phyloP scores from a whole-genome alignment of 78 protist species.

The Guillardia theta region DNA sequence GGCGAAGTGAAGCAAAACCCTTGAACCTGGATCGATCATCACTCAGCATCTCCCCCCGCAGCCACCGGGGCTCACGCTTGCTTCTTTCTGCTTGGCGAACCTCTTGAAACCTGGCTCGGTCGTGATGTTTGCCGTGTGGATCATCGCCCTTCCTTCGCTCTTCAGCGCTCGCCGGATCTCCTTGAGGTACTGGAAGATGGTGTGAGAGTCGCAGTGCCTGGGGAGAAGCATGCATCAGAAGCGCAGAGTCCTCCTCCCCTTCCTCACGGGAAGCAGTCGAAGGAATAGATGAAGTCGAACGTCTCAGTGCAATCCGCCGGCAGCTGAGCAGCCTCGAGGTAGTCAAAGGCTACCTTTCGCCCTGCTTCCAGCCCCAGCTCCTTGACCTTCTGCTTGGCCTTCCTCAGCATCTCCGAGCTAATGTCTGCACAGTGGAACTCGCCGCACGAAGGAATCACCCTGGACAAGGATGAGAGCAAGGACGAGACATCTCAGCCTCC shows the following conservation, averaged over 20 bases:
- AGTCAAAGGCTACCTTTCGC: not conserved
- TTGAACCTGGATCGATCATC: not conserved
- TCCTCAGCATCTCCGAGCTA: not conserved
- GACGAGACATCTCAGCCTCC: too few relatives aligned
- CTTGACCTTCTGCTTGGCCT: not conserved
- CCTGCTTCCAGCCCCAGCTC: not conserved
- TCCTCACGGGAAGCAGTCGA: not conserved
- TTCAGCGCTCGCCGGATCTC: not conserved
- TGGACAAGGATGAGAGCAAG: too few relatives aligned
- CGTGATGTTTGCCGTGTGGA: constrained; percentile 14
- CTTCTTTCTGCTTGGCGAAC: not conserved
- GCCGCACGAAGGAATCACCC: not conserved
- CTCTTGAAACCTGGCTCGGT: not conserved
- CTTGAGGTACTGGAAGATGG: not conserved
- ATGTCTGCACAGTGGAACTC: not conserved
- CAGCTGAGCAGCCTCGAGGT: not conserved
- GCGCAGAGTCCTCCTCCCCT: too few relatives aligned
- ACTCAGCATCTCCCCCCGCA: not conserved
- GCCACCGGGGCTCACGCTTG: not conserved
- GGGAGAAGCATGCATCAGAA: not conserved
- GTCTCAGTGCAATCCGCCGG: not conserved
- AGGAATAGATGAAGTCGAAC: not conserved
- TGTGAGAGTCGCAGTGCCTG: constrained; percentile 14
- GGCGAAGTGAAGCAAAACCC: not conserved
- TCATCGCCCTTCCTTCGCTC: not conserved